phyloP scores from a whole-genome alignment of 2,329 filamentous ascomycete species.

The Curvularia eragrostidis region DNA sequence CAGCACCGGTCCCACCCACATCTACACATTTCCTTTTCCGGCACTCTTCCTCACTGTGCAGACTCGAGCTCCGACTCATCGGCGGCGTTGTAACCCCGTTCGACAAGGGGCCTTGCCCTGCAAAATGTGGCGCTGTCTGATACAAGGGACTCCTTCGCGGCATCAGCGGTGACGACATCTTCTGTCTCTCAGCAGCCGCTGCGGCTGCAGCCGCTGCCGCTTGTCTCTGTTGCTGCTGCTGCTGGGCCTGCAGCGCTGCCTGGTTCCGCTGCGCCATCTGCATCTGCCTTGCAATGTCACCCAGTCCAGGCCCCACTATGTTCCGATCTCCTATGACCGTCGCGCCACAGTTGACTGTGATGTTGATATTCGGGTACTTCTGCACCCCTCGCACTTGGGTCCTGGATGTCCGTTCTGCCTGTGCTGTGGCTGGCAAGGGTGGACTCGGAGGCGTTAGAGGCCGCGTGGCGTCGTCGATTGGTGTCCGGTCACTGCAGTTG shows the following conservation, averaged over 20 bases:
- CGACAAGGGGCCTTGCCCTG: neutral
- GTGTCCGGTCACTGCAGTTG: slow-evolving; percentile 15
- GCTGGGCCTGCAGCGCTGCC: slow-evolving; percentile 24
- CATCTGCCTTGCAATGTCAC: slow-evolving; percentile 45
- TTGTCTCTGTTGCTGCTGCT: slow-evolving; percentile 12
- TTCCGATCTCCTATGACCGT: slow-evolving; percentile 47
- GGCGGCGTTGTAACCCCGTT: slow-evolving; percentile 30
- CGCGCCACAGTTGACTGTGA: slow-evolving; percentile 45
- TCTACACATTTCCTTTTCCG: slow-evolving; percentile 39
- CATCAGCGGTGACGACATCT: slow-evolving; percentile 8
- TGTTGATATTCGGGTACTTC: slow-evolving; percentile 32
- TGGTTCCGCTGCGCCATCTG: slow-evolving; percentile 39
- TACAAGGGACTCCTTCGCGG: slow-evolving; percentile 4
- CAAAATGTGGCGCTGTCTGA: neutral
- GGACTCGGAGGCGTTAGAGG: slow-evolving; percentile 10
- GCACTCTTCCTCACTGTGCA: slow-evolving; percentile 25
- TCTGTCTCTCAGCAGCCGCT: slow-evolving; percentile 5
- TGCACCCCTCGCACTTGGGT: slow-evolving; percentile 18
- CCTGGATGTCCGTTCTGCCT: slow-evolving; percentile 8
- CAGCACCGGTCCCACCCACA: slow-evolving; percentile 16
- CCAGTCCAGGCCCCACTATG: slow-evolving; percentile 44
- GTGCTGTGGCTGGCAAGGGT: slow-evolving; percentile 8
- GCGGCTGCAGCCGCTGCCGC: slow-evolving; percentile 1
- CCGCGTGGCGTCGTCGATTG: neutral
- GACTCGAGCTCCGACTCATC: slow-evolving; percentile 39